A percentile compares a stretch with the other conserved stretches of the same genome.
phyloP scores from a whole-genome alignment of 495 filamentous ascomycete species.

The Cercophora scortea region DNA sequence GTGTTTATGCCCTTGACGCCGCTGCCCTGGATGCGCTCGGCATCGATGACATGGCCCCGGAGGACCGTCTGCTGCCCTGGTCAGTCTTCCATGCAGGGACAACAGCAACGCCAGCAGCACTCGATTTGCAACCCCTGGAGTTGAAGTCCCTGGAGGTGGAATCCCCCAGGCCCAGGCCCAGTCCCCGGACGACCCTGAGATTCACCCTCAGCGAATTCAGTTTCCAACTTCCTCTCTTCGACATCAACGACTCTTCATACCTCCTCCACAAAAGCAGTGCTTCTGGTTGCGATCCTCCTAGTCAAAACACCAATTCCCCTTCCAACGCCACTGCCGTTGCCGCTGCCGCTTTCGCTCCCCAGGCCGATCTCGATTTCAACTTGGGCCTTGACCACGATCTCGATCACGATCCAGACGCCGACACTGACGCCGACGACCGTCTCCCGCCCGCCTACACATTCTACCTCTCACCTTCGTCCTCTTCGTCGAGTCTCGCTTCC shows the following conservation, averaged over 20 bases:
- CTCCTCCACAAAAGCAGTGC: slow-evolving; percentile 1
- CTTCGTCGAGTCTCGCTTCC: slow-evolving; percentile 17
- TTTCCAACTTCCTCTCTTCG: slow-evolving; percentile 15
- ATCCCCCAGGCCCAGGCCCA: slow-evolving; percentile 7
- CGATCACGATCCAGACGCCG: not conserved
- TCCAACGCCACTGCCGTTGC: not conserved
- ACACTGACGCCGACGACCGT: slow-evolving; percentile 2
- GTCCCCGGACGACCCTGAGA: slow-evolving; percentile 13
- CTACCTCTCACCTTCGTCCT: slow-evolving; percentile 20
- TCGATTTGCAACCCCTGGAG: slow-evolving; percentile 1
- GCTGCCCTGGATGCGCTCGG: slow-evolving; percentile 6
- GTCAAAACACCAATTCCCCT: not conserved
- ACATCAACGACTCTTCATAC: slow-evolving; percentile 5
- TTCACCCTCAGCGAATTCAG: slow-evolving; percentile 15
- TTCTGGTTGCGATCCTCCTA: not conserved
- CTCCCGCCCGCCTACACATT: slow-evolving; percentile 14
- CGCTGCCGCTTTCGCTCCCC: not conserved
- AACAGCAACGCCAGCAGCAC: slow-evolving; percentile 5
- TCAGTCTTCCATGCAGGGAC: slow-evolving; percentile 8
- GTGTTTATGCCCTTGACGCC: slow-evolving; percentile 10
- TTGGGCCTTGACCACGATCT: not conserved
- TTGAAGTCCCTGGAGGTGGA: not conserved
- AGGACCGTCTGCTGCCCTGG: slow-evolving; percentile 13
- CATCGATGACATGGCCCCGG: slow-evolving; percentile 10
- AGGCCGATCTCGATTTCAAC: not conserved